Conservation (phyloP, 768 basidiomycete genomes). For the Favolaschia claudopus region DNA sequence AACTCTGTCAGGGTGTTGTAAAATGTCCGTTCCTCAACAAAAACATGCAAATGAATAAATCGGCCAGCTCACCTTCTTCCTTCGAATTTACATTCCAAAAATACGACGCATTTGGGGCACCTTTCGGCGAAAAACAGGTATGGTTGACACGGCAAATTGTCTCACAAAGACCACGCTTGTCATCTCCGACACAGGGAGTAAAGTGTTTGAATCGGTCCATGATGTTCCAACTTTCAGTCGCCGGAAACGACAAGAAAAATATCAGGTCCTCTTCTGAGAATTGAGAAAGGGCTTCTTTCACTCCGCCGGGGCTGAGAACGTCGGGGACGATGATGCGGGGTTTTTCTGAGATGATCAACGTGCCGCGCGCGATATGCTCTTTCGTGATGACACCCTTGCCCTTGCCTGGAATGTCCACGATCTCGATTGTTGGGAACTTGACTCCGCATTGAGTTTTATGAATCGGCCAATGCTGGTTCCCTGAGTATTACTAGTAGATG, state of each 20-base stretch:
- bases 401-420: slow-evolving; percentile 17
- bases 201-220: not conserved
- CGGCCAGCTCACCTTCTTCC: not conserved
- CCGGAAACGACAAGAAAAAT: slow-evolving; percentile 10
- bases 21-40: too few relatives aligned
- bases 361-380: slow-evolving; percentile 7
- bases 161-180: not conserved
- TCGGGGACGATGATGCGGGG: slow-evolving; percentile 9
- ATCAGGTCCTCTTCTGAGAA: not conserved
- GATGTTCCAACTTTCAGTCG: not conserved
- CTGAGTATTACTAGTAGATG: too few relatives aligned
- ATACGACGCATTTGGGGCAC: not conserved
- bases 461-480: too few relatives aligned
- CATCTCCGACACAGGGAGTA: not conserved
- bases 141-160: not conserved
- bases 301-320: not conserved
- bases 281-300: not conserved
- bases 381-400: slow-evolving; percentile 18
- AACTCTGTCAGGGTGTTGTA: not conserved
- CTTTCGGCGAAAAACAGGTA: not conserved
- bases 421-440: slow-evolving; percentile 1
- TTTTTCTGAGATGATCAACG: slow-evolving; percentile 16
- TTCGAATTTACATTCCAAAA: not conserved
- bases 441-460: too few relatives aligned
- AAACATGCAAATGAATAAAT: too few relatives aligned